Conservation (phyloP, 306 rosid genomes). For the Prunus persica region DNA sequence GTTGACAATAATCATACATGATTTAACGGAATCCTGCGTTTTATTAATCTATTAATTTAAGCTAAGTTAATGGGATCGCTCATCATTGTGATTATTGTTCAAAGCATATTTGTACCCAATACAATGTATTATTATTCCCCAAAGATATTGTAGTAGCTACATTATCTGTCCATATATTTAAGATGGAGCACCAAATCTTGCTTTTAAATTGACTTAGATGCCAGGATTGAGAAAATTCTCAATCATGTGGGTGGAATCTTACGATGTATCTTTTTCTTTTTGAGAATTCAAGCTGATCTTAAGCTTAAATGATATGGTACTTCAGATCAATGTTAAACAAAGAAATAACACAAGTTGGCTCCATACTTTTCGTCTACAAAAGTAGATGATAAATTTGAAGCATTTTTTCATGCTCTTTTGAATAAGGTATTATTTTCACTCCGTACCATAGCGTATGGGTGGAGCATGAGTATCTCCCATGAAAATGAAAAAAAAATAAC, state of each 20-base stretch:
- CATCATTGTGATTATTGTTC: slow-evolving; percentile 8
- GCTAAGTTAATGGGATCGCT: slow-evolving; percentile 4
- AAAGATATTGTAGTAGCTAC: slow-evolving; percentile 10
- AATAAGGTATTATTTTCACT: not conserved
- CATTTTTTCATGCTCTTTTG: not conserved
- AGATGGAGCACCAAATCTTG: slow-evolving; percentile 24
- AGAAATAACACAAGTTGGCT: not conserved
- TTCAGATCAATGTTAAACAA: too few relatives aligned
- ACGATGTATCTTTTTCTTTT: not conserved
- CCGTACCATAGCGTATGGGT: not conserved
- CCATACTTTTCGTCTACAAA: too few relatives aligned
- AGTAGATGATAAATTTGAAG: too few relatives aligned
- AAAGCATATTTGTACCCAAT: slow-evolving; percentile 18
- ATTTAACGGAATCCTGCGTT: slow-evolving; percentile 26
- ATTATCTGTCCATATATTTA: not conserved
- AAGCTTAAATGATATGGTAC: too few relatives aligned
- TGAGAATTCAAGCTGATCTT: not conserved
- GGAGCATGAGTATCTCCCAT: not conserved
- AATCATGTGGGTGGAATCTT: slow-evolving; percentile 20
- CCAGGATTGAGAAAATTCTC: slow-evolving; percentile 9
- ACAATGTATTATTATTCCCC: slow-evolving; percentile 16
- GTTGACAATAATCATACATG: slow-evolving; percentile 13
- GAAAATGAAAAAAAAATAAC: not conserved
- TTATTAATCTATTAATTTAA: not conserved
- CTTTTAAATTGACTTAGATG: slow-evolving; percentile 11